These are phyloP conservation scores for Talaromyces sp. DNA, from an alignment of 2,329 filamentous ascomycete genomes.

Conservation along the genomic window DNA sequence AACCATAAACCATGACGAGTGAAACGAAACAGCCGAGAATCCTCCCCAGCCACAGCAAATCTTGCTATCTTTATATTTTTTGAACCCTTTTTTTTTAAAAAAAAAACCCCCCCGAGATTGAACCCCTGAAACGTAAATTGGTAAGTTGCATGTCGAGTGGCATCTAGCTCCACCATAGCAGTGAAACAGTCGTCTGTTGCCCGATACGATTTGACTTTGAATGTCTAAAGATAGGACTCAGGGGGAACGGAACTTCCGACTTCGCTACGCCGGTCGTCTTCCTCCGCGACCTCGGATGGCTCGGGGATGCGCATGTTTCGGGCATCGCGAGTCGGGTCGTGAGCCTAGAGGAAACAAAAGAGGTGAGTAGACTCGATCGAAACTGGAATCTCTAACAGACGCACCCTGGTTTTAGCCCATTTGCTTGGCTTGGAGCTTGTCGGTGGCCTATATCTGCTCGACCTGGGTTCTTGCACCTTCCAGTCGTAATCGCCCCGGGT, in stretches of 20 bases:
- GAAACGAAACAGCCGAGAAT: neutral
- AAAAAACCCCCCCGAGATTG: neutral
- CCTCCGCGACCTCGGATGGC: neutral
- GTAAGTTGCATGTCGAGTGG: neutral
- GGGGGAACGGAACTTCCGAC: neutral
- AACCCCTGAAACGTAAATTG: neutral
- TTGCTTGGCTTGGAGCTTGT: neutral
- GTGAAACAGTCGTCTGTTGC: neutral
- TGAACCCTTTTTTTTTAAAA: no score
- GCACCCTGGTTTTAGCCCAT: slow-evolving; percentile 11
- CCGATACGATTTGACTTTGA: neutral
- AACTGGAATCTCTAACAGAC: neutral
- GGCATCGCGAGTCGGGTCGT: neutral
- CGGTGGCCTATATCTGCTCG: neutral
- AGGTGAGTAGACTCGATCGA: neutral
- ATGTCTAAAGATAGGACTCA: neutral
- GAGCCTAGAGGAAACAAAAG: neutral
- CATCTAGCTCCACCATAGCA: neutral
- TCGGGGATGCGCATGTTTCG: neutral
- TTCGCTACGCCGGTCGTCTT: neutral
- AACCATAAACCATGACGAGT: neutral
- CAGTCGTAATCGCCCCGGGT: neutral
- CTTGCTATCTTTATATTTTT: neutral
- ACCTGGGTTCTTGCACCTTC: neutral
- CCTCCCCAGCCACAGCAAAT: neutral